Evolutionary conservation across 441 rosid genomes (phyloP).

Genomic region (Syzygium syzygioides): DNA sequence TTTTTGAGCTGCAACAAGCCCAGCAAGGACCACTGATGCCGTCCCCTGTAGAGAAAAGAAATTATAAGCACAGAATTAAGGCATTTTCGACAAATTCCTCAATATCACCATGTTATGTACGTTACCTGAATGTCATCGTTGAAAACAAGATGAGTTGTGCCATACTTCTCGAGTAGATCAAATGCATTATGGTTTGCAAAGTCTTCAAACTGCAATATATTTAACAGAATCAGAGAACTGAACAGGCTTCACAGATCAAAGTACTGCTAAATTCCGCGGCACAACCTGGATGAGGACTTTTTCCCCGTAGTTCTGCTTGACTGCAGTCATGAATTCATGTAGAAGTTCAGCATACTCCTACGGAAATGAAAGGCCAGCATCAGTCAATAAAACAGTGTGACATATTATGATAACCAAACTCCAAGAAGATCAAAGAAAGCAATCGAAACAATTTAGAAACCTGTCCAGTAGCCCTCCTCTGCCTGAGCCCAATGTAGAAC

Average conservation of each 20-base stretch:
- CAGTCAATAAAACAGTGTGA: neutral
- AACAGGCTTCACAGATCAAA: neutral
- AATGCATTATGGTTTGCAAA: constrained; percentile 16
- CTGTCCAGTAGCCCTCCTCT: constrained; percentile 20
- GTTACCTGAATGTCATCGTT: constrained; percentile 17
- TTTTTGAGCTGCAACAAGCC: constrained; percentile 19
- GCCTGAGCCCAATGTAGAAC: constrained; percentile 16
- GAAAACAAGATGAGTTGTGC: constrained; percentile 16
- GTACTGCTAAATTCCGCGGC: neutral
- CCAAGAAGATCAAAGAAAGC: neutral
- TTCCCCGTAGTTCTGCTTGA: constrained; percentile 15
- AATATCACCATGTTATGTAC: neutral
- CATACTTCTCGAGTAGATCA: constrained; percentile 13
- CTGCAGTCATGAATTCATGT: constrained; percentile 17
- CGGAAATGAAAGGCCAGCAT: neutral
- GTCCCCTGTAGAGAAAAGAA: constrained; percentile 13
- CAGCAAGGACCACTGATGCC: constrained; percentile 19
- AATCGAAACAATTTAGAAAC: neutral
- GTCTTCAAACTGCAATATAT: constrained; percentile 12
- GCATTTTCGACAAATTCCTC: neutral
- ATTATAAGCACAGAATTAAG: neutral
- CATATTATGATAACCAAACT: neutral
- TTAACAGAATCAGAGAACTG: neutral
- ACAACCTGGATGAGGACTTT: constrained; percentile 15
- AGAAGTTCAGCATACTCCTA: constrained; percentile 17